Percentiles rank a stretch among this genome's conserved stretches.
Conservation (phyloP, 176 grass and related monocot species). For the Cocos nucifera region DNA sequence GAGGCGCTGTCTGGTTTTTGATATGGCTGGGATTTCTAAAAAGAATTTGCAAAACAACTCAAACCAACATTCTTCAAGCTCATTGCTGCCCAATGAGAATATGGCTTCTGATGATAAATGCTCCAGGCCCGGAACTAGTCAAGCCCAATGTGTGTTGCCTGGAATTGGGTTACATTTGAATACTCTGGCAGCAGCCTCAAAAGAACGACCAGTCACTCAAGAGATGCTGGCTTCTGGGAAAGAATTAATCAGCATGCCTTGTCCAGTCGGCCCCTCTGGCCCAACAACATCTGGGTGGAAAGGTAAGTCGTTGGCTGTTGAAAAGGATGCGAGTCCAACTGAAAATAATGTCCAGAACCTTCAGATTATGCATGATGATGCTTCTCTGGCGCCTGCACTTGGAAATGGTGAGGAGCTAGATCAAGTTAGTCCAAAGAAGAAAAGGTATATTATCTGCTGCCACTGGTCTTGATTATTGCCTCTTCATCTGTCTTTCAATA, state of each 20-base stretch:
- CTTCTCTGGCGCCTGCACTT: slow-evolving; percentile 35
- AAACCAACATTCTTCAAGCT: slow-evolving; percentile 18
- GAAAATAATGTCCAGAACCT: slow-evolving; percentile 27
- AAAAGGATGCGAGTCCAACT: slow-evolving; percentile 28
- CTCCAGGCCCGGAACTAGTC: slow-evolving; percentile 38
- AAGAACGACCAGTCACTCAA: slow-evolving; percentile 38
- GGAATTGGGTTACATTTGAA: slow-evolving; percentile 94
- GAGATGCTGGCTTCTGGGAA: slow-evolving; percentile 30
- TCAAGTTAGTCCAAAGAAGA: slow-evolving; percentile 83
- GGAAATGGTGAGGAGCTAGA: slow-evolving; percentile 41
- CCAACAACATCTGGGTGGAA: slow-evolving; percentile 35
- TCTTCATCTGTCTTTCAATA: background rate
- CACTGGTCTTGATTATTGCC: background rate
- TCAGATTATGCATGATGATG: slow-evolving; percentile 33
- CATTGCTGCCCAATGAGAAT: slow-evolving; percentile 42
- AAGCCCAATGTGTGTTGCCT: slow-evolving; percentile 38
- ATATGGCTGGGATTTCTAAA: slow-evolving; percentile 46
- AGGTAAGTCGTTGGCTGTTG: slow-evolving; percentile 32
- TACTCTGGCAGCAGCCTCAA: slow-evolving; percentile 61
- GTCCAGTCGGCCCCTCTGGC: slow-evolving; percentile 28
- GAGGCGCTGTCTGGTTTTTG: slow-evolving; percentile 90
- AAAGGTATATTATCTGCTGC: slow-evolving; percentile 38
- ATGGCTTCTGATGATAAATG: slow-evolving; percentile 20
- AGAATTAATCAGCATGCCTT: slow-evolving; percentile 29
- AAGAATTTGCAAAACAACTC: slow-evolving; percentile 24